Evolutionary conservation across 495 filamentous ascomycete genomes (phyloP), one percentile per base, ranked within the genome.

Genomic region (Penicillium coffeae): DNA sequence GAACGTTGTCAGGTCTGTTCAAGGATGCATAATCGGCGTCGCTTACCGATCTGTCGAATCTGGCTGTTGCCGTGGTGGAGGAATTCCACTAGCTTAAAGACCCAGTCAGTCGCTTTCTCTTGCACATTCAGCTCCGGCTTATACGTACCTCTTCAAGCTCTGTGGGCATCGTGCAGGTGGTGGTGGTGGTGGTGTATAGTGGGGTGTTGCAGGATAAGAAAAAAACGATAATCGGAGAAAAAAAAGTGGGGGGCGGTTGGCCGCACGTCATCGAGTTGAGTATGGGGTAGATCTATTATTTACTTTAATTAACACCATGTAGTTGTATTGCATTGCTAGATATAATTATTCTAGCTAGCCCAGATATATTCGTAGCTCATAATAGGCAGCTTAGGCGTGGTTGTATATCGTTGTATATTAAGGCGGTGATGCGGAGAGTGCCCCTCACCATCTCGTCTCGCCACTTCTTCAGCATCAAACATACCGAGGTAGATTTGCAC

Each of bases 11-110:
- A 42, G 19, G 27, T 36, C 15, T n/a, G 10, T 12, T 22, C 19
- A 25, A 19, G 32, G 33, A 16, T 10, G 8, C 2, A 27, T 16
- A 13, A 18, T 19, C 13, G 19, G 5, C 30, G 19, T 21, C 72
- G 50, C 25, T 30, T 74, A 87, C 85, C 85, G 43, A 84, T 78
- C 66, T 86, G 80, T 36, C 91, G 82, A 47, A 95, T 87, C 59
- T 89, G 83, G 8, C 87, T 86, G 65, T 91, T 95, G 38, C 86
- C 88, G 72, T 94, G 84, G 61, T 88, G 86, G 25, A 96, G 86
- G 59, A 96, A 95, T 55, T 89, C 89, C 48, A 94, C 90, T 38
- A 96, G 81, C 90, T 95, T n/a, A n/a, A n/a, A 34, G 33, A 10
- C 25, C 10, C 25, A 30, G 25, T 30, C 25, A 30, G 25, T 10